Evolutionary conservation across 371 early-diverging fungal species (phyloP), one percentile per base, ranked within the genome.

Genomic region (Basidiobolus meristosporus): DNA sequence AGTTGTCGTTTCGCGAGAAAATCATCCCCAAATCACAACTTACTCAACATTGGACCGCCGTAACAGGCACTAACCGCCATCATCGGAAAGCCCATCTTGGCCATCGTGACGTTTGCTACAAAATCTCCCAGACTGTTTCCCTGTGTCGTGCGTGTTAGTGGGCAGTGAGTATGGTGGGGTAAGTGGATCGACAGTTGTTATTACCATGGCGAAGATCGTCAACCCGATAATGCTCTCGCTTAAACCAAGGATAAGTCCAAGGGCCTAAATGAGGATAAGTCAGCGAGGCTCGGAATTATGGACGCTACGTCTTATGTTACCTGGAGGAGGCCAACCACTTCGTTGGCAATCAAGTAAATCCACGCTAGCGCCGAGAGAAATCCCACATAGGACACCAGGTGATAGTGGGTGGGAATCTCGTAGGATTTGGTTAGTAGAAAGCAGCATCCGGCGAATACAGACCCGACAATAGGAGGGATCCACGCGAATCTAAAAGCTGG

Each of bases 51-150:
- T 5, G 85, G 85, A 1, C 82, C 76, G 15, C 82, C 85, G 53
- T 83, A 86, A 43, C 85, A 84, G 0, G 87, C 87, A 16, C 78
- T 71, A 40, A 86, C 62, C 0, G 82, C 85, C 85, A 86, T 86
- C 45, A 68, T 62, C 1, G 86, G 84, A 43, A 67, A 81, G 1
- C 86, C 86, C 70, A 81, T 68, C 37, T 54, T 67, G 1, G 87
- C 82, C 47, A 87, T 71, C 10, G 87, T 75, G 16, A 86, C 62
- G 43, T 87, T 83, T 7, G 87, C 79, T 9, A 82, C 77, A 42
- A 86, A 62, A 44, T 87, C 87, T 14, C 86, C 85, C 29, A 85
- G 49, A 42, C 79, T 78, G 47, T 84, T 82, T n/a, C 86, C 86
- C 69, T 73, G 50, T 47, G 38, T 36, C 16, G 18, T 20, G 28